Evolutionary conservation across 2,329 filamentous ascomycete species (phyloP), one percentile per base, ranked within the genome.

Genomic region (Leptoxyphium fumago): DNA sequence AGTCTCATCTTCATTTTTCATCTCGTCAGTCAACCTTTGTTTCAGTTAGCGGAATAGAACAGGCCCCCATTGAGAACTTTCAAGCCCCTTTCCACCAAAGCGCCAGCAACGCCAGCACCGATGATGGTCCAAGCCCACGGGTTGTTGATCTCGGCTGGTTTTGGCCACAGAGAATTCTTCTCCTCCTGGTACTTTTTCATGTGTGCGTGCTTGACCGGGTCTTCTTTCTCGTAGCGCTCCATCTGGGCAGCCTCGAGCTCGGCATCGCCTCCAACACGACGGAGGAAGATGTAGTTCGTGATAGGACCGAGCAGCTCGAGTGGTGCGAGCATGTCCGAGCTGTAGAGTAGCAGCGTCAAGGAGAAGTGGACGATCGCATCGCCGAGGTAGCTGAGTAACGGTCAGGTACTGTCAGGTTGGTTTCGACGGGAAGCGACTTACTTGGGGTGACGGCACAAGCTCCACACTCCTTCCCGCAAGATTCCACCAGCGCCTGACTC

Each of bases 81-180:
- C 29, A 62, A 42, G n/a, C 54, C 49, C 48, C 63, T 57, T 55
- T 78, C 74, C 9, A 71, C 45, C 2, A 65, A 60, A 0, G 72
- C 68, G 17, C 69, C 72, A 2, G 64, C 61, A 10, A 63, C 66
- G 10, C 75, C 75, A 34, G 65, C 61, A 1, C 66, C 72, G 10
- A 72, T 46, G 1, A 77, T 65, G 17, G 62, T 63, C 70, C 74
- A 74, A 2, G 70, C 55, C 76, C 75, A 79, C 46, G 70, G 69
- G 49, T 78, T 78, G 17, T 53, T 57, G 7, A 72, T 44, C 57
- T 77, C 72, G 28, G 62, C 56, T 1, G 65, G 40, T 10, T 61
- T 61, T 1, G 75, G 75, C 75, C 75, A 80, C 59, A 79, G 75
- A 34, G 72, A 70, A 51, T 80, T 77, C 58, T 75, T 75, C 52